Evolutionary conservation across 768 basidiomycete species (phyloP), one percentile per base, ranked within the genome.

Genomic region (Trametes sanguinea): DNA sequence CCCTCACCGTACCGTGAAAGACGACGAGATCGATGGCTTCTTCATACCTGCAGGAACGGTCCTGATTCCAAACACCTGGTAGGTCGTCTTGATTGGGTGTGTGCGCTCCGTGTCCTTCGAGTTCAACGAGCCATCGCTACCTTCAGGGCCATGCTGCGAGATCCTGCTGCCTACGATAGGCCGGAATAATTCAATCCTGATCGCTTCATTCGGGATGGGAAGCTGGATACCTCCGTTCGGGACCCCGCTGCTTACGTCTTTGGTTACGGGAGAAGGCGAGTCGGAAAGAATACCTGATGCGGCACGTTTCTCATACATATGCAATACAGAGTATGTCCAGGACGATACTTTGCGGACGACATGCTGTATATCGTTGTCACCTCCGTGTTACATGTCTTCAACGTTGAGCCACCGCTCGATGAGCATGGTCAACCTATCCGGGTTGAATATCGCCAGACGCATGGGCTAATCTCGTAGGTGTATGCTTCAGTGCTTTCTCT

Each of bases 31-130:
- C 45, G 60, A 67, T 4, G 68, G 70, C 7, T 66, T 69, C 43
- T 62, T 68, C 44, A 66, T 74, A 7, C 74, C 74, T 6, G 65
- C 66, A 11, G 74, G 74, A 8, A 64, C 67, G 16, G 55, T 67
- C 7, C 60, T 71, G 7, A 42, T 70, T 53, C 17, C 51, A 57
- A 48, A 58, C 11, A n/a, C 50, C 11, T 57, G 54, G 48, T 50
- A 22, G 6, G 51, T 54, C 35, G 35, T 17, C 39, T 32, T 4
- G 1, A 0, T 43, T 43, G 10, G 10, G 7, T 9, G 8, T 43
- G 6, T 2, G 35, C 6, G 6, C 35, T 37, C 35, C 11, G 11
- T 2, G 35, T 37, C 9, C 14, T 43, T 8, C 42, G 37, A 13
- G 13, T 13, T 39, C 42, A 4, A 0, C 2, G 4, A 43, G 7